phyloP scores from a whole-genome alignment of 176 grass and related monocot genomes.

The Cocos nucifera region DNA sequence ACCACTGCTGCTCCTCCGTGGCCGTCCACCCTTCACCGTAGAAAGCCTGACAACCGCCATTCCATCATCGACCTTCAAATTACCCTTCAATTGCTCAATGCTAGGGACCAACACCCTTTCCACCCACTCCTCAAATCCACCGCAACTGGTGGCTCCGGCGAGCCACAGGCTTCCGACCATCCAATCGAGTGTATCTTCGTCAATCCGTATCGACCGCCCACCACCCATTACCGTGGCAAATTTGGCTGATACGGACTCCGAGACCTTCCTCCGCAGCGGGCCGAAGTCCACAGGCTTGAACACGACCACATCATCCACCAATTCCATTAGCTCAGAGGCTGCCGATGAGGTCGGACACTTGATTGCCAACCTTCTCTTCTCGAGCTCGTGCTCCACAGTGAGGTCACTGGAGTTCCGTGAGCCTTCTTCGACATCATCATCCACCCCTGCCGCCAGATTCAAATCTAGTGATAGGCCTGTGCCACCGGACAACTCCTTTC shows the following conservation, averaged over 20 bases:
- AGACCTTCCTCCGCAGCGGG: constrained; percentile 37
- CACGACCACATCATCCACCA: constrained; percentile 58
- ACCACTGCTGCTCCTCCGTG: constrained; percentile 20
- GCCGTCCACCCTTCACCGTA: constrained; percentile 10
- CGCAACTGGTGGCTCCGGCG: constrained; percentile 7
- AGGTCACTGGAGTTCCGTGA: constrained; percentile 85
- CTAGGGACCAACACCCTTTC: constrained; percentile 53
- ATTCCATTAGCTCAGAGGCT: constrained; percentile 40
- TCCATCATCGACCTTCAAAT: constrained; percentile 24
- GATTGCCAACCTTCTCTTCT: constrained; percentile 44
- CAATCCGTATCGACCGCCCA: constrained; percentile 42
- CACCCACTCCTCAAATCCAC: constrained; percentile 58
- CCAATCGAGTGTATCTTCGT: constrained; percentile 72
- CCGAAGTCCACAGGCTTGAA: constrained; percentile 69
- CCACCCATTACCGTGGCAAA: constrained; percentile 39
- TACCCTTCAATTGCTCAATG: constrained; percentile 53
- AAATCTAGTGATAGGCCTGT: constrained; percentile 63
- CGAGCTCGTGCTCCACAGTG: constrained; percentile 76
- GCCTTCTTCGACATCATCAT: constrained; percentile 59
- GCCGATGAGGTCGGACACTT: constrained; percentile 40
- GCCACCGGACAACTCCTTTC: constrained; percentile 39
- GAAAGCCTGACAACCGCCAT: constrained; percentile 37
- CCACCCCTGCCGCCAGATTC: constrained; percentile 53
- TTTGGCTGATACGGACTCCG: constrained; percentile 50
- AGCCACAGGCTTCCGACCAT: constrained; percentile 62